phyloP scores from a whole-genome alignment of 805 yeast species.

The Starmerella etchellsii region DNA sequence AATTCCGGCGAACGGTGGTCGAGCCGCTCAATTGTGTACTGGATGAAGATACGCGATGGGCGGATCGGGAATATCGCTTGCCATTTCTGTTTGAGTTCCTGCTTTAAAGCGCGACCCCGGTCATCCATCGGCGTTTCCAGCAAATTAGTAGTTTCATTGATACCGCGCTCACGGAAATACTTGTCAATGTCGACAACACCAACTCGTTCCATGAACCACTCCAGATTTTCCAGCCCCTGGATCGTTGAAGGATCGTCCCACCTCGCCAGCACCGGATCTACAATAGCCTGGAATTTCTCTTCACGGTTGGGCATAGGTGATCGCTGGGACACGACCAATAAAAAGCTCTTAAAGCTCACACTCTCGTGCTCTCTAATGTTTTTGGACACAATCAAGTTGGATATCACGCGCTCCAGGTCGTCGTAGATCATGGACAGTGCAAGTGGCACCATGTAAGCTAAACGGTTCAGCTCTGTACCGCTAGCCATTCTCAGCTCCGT shows the following conservation, averaged over 20 bases:
- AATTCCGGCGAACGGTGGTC: conserved; percentile 68
- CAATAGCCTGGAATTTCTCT: conserved; percentile 71
- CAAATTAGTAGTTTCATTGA: conserved; percentile 62
- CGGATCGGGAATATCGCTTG: conserved; percentile 87
- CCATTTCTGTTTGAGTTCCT: conserved; percentile 80
- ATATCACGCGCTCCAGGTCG: conserved; percentile 72
- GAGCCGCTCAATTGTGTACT: conserved; percentile 86
- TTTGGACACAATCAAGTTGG: conserved; percentile 49
- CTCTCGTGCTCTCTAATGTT: conserved; percentile 81
- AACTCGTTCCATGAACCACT: conserved; percentile 96
- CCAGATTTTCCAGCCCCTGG: conserved; percentile 76
- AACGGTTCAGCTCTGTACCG: conserved; percentile 86
- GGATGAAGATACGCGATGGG: conserved; percentile 87
- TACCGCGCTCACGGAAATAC: conserved; percentile 72
- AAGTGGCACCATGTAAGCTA: conserved; percentile 92
- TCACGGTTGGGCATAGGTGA: conserved; percentile 47
- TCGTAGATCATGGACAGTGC: conserved; percentile 65
- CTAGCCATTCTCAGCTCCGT: conserved; percentile 82
- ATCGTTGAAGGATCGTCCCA: conserved; percentile 91
- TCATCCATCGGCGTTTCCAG: conserved; percentile 80
- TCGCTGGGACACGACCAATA: conserved; percentile 82
- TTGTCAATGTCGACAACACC: conserved; percentile 90
- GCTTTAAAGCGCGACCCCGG: conserved; percentile 62
- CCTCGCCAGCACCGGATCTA: conserved; percentile 81
- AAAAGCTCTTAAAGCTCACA: conserved; percentile 84